Percentiles rank a stretch among this genome's conserved stretches.
Conservation (phyloP, 2,329 filamentous ascomycete genomes). For the Aspergillus neotritici region DNA sequence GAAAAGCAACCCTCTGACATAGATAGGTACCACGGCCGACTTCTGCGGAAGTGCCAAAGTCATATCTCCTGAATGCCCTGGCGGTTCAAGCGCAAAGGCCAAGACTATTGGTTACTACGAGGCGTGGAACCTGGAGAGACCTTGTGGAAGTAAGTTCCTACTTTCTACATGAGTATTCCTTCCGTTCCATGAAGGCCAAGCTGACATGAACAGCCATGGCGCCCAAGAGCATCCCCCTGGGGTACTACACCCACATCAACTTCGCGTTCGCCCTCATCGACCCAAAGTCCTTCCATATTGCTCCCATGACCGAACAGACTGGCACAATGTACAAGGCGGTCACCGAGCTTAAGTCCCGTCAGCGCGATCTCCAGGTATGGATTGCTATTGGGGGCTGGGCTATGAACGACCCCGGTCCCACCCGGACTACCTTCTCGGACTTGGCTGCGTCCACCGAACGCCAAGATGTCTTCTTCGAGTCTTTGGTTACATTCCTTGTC, state of each 20-base stretch:
- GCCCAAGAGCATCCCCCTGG: slow-evolving; percentile 17
- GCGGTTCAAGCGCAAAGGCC: slow-evolving; percentile 1
- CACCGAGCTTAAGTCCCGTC: slow-evolving; percentile 28
- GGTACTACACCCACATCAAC: slow-evolving; percentile 28
- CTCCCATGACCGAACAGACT: slow-evolving; percentile 20
- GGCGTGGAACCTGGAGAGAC: slow-evolving; percentile 21
- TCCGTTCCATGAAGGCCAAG: not conserved
- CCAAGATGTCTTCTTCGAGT: slow-evolving; percentile 11
- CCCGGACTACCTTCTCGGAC: slow-evolving; percentile 12
- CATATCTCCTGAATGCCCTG: slow-evolving; percentile 6
- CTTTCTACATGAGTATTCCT: not conserved
- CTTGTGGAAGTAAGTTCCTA: slow-evolving; percentile 14
- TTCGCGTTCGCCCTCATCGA: slow-evolving; percentile 43
- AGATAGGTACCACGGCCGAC: slow-evolving; percentile 5
- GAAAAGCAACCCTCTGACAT: not conserved
- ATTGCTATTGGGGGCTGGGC: slow-evolving; percentile 24
- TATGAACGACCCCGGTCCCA: slow-evolving; percentile 20
- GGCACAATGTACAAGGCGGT: slow-evolving; percentile 19
- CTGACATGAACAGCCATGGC: slow-evolving; percentile 4
- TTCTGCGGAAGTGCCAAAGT: slow-evolving; percentile 9
- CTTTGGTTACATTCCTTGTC: slow-evolving; percentile 9
- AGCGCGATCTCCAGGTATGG: slow-evolving; percentile 15
- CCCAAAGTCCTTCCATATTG: slow-evolving; percentile 26
- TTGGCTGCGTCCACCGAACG: slow-evolving; percentile 10
- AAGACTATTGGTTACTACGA: slow-evolving; percentile 35